A percentile compares a stretch with the other conserved stretches of the same genome.
Evolutionary conservation across 2,329 filamentous ascomycete species (phyloP).

Genomic region (Huntiella bhutanensis): DNA sequence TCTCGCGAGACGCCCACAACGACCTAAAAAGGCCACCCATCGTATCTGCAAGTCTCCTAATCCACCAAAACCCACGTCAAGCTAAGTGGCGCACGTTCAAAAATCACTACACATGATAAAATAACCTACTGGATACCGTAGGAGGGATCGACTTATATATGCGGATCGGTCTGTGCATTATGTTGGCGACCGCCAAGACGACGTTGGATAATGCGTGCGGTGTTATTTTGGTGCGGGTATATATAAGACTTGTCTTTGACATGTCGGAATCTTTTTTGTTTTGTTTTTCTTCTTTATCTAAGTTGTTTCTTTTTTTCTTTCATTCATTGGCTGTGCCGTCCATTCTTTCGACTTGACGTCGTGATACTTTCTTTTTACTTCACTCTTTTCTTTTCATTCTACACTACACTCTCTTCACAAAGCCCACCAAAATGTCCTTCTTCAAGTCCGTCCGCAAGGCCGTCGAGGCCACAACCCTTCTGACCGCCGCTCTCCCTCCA

Average conservation of each 20-base stretch:
- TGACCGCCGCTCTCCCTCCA: constrained; percentile 6
- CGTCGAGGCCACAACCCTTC: background rate
- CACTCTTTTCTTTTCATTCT: background rate
- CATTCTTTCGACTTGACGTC: background rate
- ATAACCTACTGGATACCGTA: too few species aligned
- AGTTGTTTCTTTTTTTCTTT: constrained; percentile 4
- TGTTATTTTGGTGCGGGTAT: too few species aligned
- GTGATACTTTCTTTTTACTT: background rate
- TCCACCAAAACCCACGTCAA: too few species aligned
- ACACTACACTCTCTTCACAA: background rate
- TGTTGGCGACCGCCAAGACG: too few species aligned
- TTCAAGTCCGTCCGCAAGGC: constrained; percentile 8
- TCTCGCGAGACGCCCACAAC: too few species aligned
- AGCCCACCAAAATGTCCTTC: constrained; percentile 3
- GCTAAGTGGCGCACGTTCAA: too few species aligned
- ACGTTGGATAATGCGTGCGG: too few species aligned
- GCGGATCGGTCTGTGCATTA: background rate
- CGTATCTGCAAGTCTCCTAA: too few species aligned
- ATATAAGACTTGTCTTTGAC: too few species aligned
- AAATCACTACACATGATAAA: too few species aligned
- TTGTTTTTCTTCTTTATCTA: background rate
- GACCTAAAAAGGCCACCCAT: too few species aligned
- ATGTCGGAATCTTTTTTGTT: background rate
- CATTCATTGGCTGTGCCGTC: background rate
- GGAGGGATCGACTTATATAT: background rate